phyloP scores from a whole-genome alignment of 371 early-diverging fungal species.

The Apophysomyces variabilis region DNA sequence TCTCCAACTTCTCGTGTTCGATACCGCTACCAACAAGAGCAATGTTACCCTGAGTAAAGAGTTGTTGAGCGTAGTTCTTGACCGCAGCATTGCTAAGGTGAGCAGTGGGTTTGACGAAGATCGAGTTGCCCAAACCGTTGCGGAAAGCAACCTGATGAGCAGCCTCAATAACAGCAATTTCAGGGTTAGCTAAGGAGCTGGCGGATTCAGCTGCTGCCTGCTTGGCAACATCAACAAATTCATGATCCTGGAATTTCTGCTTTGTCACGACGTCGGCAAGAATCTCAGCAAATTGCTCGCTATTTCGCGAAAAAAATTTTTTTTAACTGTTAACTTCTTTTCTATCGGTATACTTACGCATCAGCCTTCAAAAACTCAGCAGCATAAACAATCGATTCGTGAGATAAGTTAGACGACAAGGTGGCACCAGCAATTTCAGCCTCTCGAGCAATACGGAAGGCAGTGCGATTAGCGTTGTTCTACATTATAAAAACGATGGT shows the following conservation, averaged over 20 bases:
- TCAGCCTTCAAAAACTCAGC: constrained; percentile 92
- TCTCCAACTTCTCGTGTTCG: constrained; percentile 68
- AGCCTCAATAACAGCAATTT: constrained; percentile 74
- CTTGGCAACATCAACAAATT: constrained; percentile 78
- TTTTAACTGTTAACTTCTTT: too few species aligned
- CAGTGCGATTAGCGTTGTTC: constrained; percentile 84
- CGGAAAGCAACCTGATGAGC: constrained; percentile 94
- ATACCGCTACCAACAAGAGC: constrained; percentile 90
- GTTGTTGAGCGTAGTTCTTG: constrained; percentile 72
- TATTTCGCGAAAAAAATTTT: constrained; percentile 25
- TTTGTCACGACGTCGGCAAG: constrained; percentile 79
- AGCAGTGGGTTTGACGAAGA: constrained; percentile 74
- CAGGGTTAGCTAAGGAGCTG: constrained; percentile 70
- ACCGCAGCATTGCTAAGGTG: constrained; percentile 67
- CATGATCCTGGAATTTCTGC: constrained; percentile 86
- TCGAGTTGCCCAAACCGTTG: constrained; percentile 92
- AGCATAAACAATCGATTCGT: constrained; percentile 85
- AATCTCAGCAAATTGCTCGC: constrained; percentile 87
- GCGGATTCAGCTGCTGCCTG: constrained; percentile 73
- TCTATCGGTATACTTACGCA: constrained; percentile 66
- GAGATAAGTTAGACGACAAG: constrained; percentile 77
- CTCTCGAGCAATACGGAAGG: constrained; percentile 89
- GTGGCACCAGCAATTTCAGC: constrained; percentile 92
- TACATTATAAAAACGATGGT: constrained; percentile 26
- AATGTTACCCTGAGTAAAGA: constrained; percentile 74